These are phyloP conservation scores for Irpex sp. DNA, from an alignment of 1,284 basidiomycete species.

Conservation along the genomic window DNA sequence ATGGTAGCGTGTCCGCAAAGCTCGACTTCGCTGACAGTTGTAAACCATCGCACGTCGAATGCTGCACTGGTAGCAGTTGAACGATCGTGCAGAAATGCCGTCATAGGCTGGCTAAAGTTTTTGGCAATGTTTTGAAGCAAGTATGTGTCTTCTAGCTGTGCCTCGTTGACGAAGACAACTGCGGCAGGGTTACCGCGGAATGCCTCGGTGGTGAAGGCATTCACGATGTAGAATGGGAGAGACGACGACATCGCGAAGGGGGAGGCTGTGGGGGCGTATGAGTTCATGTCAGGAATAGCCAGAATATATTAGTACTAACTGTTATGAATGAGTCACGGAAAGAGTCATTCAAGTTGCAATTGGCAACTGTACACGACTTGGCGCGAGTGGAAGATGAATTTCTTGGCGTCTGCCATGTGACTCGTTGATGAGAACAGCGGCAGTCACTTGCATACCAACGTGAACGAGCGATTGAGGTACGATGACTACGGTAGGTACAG, in stretches of 20 bases:
- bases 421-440: too few species aligned
- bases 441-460: too few species aligned
- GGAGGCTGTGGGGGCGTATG: background rate
- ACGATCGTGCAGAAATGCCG: conserved; percentile 34
- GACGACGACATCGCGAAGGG: background rate
- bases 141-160: conserved; percentile 19
- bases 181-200: conserved; percentile 53
- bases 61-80: conserved; percentile 9
- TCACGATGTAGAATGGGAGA: conserved; percentile 32
- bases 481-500: too few species aligned
- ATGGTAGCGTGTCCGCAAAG: conserved; percentile 52
- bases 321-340: background rate
- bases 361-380: too few species aligned
- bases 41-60: conserved; percentile 40
- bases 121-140: conserved; percentile 32
- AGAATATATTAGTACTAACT: background rate
- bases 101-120: conserved; percentile 48
- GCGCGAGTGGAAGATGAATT: too few species aligned
- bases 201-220: conserved; percentile 43
- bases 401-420: too few species aligned
- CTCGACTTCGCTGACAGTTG: conserved; percentile 28
- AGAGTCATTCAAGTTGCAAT: too few species aligned
- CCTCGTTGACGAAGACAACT: conserved; percentile 35
- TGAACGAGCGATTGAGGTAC: too few species aligned
- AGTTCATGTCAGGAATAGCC: background rate